phyloP scores from a whole-genome alignment of 352 stramenopile genomes.

The Globisporangium cylindrosporum region DNA sequence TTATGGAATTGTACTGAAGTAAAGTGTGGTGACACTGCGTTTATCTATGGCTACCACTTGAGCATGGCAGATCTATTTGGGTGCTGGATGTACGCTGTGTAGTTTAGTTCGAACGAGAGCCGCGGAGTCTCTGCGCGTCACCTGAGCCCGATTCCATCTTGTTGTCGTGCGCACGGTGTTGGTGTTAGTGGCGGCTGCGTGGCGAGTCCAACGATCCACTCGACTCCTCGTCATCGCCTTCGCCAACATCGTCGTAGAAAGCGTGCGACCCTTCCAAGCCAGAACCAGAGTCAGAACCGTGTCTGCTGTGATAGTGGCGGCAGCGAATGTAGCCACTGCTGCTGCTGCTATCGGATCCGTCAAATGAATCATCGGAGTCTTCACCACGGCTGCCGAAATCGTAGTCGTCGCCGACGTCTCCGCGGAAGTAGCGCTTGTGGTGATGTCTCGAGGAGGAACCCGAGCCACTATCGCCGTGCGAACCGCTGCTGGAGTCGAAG shows the following conservation, averaged over 20 bases:
- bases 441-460: background rate
- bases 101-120: too few relatives aligned
- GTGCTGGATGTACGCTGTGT: too few relatives aligned
- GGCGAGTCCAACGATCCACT: background rate
- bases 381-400: background rate
- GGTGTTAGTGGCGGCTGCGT: too few relatives aligned
- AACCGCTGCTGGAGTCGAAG: background rate
- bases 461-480: background rate
- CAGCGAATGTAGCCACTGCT: background rate
- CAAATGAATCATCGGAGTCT: background rate
- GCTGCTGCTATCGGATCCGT: background rate
- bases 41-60: too few relatives aligned
- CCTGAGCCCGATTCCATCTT: too few relatives aligned
- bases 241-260: background rate
- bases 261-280: background rate
- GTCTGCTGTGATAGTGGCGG: background rate
- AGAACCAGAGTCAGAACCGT: background rate
- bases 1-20: too few relatives aligned
- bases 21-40: too few relatives aligned
- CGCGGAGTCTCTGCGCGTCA: too few relatives aligned
- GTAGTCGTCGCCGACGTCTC: conserved; percentile 5
- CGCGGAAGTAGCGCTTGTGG: background rate
- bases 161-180: too few relatives aligned
- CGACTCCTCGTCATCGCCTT: background rate
- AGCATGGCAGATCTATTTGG: too few relatives aligned